Conservation (phyloP, 345 rosid genomes). For the sweet orange (Citrus sinensis) region DNA sequence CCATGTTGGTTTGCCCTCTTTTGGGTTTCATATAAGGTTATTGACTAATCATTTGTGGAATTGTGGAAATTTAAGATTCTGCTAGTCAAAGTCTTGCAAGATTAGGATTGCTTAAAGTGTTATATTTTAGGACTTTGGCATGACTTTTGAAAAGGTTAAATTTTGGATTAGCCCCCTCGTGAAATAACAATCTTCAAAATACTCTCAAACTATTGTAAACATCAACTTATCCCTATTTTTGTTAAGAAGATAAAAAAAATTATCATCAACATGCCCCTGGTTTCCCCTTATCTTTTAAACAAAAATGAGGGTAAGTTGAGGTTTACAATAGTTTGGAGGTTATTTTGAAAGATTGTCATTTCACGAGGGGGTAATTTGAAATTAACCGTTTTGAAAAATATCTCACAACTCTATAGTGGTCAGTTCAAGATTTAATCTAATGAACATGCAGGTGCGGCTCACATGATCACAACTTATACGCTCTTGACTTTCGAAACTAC, state of each 20-base stretch:
- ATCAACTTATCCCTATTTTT: too few species aligned
- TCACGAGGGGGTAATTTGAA: too few species aligned
- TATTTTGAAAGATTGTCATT: too few species aligned
- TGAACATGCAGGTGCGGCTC: conserved; percentile 80
- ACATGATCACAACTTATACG: conserved; percentile 82
- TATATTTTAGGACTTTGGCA: neutral
- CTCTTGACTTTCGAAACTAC: conserved; percentile 69
- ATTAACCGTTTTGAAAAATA: neutral
- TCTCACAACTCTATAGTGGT: neutral
- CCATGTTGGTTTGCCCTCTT: neutral
- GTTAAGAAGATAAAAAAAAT: too few species aligned
- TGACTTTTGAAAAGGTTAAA: neutral
- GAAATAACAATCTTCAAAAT: too few species aligned
- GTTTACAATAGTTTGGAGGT: too few species aligned
- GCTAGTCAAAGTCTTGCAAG: neutral
- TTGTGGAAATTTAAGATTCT: neutral
- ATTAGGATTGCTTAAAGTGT: neutral
- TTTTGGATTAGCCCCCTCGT: too few species aligned
- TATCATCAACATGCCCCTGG: too few species aligned
- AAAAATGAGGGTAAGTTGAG: too few species aligned
- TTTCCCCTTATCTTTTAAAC: too few species aligned
- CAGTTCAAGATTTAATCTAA: conserved; percentile 3
- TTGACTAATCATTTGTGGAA: neutral
- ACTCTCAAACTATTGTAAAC: too few species aligned
- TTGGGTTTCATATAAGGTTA: neutral